A percentile compares a stretch with the other conserved stretches of the same genome.
Evolutionary conservation across 257 asterid species (phyloP).

Genomic region (Gardenia jasminoides): DNA sequence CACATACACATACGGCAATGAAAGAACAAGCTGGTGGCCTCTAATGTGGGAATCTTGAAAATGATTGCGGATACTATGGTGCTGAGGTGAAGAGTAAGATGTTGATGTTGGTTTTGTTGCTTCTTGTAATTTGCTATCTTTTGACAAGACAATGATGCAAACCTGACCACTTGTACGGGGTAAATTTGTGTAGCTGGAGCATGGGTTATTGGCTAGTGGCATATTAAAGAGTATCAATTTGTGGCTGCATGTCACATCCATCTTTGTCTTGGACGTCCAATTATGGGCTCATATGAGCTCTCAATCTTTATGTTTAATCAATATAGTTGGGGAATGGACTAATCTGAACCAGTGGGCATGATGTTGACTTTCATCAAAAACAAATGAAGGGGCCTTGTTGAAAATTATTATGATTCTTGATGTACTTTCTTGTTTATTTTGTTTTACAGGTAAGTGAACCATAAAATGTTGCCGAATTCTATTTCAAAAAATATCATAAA

Average conservation of each 20-base stretch:
- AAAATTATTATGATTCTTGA: too few species aligned
- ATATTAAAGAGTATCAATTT: background rate
- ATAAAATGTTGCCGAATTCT: too few species aligned
- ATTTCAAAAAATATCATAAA: too few species aligned
- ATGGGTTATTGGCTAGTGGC: slow-evolving; percentile 2
- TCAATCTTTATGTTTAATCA: background rate
- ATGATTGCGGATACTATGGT: background rate
- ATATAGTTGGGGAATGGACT: background rate
- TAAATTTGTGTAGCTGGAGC: background rate
- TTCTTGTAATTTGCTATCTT: background rate
- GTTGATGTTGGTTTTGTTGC: background rate
- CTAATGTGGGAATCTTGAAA: background rate
- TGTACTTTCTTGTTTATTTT: too few species aligned
- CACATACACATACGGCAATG: background rate
- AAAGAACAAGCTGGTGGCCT: background rate
- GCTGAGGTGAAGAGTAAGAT: background rate
- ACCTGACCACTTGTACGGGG: background rate
- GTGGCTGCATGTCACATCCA: background rate
- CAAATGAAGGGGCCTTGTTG: background rate
- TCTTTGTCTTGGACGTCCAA: background rate
- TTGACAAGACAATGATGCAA: background rate
- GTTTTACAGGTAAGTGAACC: too few species aligned
- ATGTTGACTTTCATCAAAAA: background rate
- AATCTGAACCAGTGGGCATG: background rate
- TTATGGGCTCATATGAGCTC: background rate